Base-by-base conservation (phyloP, 495 filamentous ascomycete species). In the Pyronema domesticum region DNA sequence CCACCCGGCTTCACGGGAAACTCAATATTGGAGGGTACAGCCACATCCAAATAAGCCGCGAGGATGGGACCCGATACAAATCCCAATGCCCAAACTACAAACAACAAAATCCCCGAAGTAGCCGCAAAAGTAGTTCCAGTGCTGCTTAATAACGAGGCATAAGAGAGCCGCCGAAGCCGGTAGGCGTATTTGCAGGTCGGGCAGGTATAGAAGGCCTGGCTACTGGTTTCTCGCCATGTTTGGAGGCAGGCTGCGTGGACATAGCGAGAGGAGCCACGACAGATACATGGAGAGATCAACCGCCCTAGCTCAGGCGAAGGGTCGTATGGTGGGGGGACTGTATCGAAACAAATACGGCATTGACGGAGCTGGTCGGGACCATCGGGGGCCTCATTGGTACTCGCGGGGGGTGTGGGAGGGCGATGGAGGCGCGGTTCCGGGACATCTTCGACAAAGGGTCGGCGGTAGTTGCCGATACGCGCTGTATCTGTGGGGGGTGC, bases 201-300 rank as follows among this genome's bases (percentile, higher is more conserved):
- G 67, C 91, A 98, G 58, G 84, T 73, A 79, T 81, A 95, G 70
- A 76, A 94, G 70, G 49, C 77, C 73, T 58, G 82, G 79, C 30
- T 70, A 61, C 6, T 83, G 83, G 63, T 88, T 49, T 81, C 73
- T 55, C 91, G 81, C 91, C 91, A 96, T 34, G 74, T 69, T 64
- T 89, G 81, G 15, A 98, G 73, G 67, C 91, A 98, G n/a, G 80
- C 84, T 66, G 94, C 85, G 67, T 98, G 91, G 36, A 96, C 88
- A 71, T 94, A 95, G 69, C 82, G 82, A 55, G 88, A 85, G 11
- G 82, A 85, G 52, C 91, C 91, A 69, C 84, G 89, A 72, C 91
- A 98, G 68, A 80, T 79, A 73, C 91, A 98, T 4, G 91, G 91
- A 30, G 85, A 81, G 47, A 98, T 74, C n/a, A 98, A 72, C 5